These are phyloP conservation scores for Yamadazyma philogaea DNA, from an alignment of 805 yeast genomes.

Conservation along the genomic window DNA sequence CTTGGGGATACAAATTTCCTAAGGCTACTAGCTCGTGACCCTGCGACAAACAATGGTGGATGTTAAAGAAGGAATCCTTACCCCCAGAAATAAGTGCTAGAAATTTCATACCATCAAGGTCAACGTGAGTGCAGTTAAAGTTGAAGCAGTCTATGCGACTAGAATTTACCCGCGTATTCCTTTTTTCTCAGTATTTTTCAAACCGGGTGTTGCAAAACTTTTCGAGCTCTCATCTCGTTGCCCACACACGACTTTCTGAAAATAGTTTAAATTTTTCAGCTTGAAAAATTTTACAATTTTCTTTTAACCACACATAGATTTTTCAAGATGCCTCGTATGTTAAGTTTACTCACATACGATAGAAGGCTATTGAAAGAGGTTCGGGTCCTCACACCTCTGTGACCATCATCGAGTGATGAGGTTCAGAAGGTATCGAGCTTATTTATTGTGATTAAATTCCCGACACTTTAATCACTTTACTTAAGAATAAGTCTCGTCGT, in stretches of 20 bases:
- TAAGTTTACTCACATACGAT: constrained; percentile 8
- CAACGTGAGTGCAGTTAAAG: not conserved
- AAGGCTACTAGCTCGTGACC: constrained; percentile 86
- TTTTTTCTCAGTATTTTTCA: not conserved
- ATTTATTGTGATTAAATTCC: constrained; percentile 64
- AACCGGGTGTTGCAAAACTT: not conserved
- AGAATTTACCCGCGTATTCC: not conserved
- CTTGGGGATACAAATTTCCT: constrained; percentile 64
- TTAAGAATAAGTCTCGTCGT: constrained; percentile 17
- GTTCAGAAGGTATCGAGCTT: constrained; percentile 13
- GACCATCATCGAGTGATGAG: not conserved
- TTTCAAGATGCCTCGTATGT: constrained; percentile 63
- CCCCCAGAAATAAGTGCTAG: constrained; percentile 94
- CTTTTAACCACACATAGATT: constrained; percentile 6
- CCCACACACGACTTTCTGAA: constrained; percentile 2
- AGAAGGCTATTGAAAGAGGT: constrained; percentile 42
- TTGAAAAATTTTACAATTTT: constrained; percentile 15
- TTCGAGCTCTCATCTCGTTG: not conserved
- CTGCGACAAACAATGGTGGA: constrained; percentile 76
- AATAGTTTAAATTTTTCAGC: constrained; percentile 4
- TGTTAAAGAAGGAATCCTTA: constrained; percentile 89
- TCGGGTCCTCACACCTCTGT: constrained; percentile 61
- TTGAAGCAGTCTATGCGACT: not conserved
- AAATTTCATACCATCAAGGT: constrained; percentile 62
- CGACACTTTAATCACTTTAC: constrained; percentile 76